Percentiles rank a stretch among this genome's conserved stretches.
phyloP scores from a whole-genome alignment of 441 rosid species.

The Pelargonium exstipulatum region DNA sequence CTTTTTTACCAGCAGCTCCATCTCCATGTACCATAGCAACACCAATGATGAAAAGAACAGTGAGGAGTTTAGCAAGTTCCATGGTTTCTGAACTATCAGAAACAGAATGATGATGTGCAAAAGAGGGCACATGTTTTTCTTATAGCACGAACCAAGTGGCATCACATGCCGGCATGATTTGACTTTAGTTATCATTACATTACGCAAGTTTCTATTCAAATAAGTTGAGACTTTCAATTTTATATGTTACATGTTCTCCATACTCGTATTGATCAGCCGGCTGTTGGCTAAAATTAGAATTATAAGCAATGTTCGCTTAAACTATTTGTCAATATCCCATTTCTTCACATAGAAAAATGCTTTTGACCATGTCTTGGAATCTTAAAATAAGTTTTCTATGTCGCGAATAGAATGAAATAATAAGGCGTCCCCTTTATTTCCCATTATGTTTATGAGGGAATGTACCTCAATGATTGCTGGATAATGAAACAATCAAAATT shows the following conservation, averaged over 20 bases:
- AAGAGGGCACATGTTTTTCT: background rate
- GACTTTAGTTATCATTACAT: background rate
- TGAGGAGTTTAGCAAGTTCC: slow-evolving; percentile 7
- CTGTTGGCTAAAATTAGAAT: no score
- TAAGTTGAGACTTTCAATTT: background rate
- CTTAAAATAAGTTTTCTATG: no score
- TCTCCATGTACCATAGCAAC: slow-evolving; percentile 26
- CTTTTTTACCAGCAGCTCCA: slow-evolving; percentile 11
- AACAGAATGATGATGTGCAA: background rate
- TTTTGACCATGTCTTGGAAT: no score
- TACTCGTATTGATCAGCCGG: background rate
- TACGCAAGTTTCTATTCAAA: background rate
- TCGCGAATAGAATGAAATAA: no score
- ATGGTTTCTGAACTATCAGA: slow-evolving; percentile 6
- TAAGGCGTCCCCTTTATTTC: no score
- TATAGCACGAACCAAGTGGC: background rate
- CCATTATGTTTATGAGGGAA: no score
- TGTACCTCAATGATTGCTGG: background rate
- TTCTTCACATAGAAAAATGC: no score
- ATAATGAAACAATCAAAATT: background rate
- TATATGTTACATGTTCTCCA: background rate
- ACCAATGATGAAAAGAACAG: slow-evolving; percentile 21
- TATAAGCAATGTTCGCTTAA: no score
- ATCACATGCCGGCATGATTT: background rate
- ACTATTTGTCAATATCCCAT: no score